Evolutionary conservation across 192 early-diverging fungal genomes (phyloP), one percentile per base, ranked within the genome.

Genomic region (Gaertneriomyces sp.): DNA sequence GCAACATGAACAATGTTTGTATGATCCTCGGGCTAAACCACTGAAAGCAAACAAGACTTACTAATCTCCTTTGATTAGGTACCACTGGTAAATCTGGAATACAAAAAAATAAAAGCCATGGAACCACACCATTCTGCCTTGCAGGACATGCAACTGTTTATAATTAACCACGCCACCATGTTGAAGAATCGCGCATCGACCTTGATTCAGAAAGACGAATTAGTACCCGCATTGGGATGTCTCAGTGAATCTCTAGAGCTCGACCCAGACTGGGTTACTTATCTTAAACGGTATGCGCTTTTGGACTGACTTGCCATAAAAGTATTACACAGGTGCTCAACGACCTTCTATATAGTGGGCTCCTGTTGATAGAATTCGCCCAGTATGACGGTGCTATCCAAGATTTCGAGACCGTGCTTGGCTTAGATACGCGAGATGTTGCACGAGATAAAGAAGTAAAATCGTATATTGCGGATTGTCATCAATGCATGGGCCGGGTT

Each of bases 201-300:
- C 10, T 67, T 76, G 55, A 79, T 81, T 47, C 43, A 78, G 41
- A 68, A 77, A 42, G 74, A 75, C 0, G 41, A 55, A n/a, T 65
- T 60, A 7, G 59, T 43, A 16, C 40, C 61, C 4, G 82, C 77
- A 7, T 50, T 81, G 4, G 74, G 66, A 50, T 81, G 60, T 67
- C 64, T 80, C 14, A 81, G 74, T 51, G 72, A 77, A 59, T 79
- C 79, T 10, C 42, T 84, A 16, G 82, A 84, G 41, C 61, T 84
- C 20, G 79, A 84, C 60, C 63, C 58, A 4, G 50, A 54, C 63
- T 81, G 77, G 79, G 60, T 69, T 11, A 54, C 66, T 5, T 55
- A 68, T 9, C 60, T 79, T 3, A 79, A 77, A 57, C 49, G 77
- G 76, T 78, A 39, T 11, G 43, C 40, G 25, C n/a, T 11, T 25